Percentiles rank a stretch among this genome's conserved stretches.
phyloP scores from a whole-genome alignment of 192 early-diverging fungal species.

The Entomortierella beljakovae region DNA sequence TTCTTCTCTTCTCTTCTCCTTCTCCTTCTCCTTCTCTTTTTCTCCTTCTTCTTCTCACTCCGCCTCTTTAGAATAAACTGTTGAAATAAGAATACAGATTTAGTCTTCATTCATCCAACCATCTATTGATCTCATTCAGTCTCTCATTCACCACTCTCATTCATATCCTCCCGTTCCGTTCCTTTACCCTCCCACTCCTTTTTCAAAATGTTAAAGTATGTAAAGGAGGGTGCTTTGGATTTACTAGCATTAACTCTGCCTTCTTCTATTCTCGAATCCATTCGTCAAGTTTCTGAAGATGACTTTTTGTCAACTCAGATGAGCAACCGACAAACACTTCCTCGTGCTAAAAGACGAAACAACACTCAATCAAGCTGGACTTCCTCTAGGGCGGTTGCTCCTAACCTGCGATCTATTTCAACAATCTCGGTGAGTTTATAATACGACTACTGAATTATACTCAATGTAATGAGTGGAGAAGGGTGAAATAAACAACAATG shows the following conservation, averaged over 20 bases:
- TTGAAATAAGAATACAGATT: too few species aligned
- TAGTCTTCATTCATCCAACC: too few species aligned
- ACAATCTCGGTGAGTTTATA: neutral
- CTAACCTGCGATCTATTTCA: neutral
- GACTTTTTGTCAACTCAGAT: slow-evolving; percentile 27
- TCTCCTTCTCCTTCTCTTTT: neutral
- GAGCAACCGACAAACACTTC: slow-evolving; percentile 21
- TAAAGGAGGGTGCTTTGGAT: slow-evolving; percentile 47
- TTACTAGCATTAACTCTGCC: slow-evolving; percentile 35
- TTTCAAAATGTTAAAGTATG: slow-evolving; percentile 36
- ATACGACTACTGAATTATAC: neutral
- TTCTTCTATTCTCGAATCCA: slow-evolving; percentile 40
- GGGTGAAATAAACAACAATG: neutral
- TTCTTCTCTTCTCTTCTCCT: neutral
- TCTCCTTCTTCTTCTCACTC: neutral
- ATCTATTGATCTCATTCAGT: too few species aligned
- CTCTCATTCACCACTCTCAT: too few species aligned
- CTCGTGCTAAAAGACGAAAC: slow-evolving; percentile 11
- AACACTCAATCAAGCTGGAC: neutral
- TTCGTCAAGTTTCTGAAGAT: slow-evolving; percentile 49
- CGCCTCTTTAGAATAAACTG: too few species aligned
- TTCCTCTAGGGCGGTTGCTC: slow-evolving; percentile 14
- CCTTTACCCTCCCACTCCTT: too few species aligned
- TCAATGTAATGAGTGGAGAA: too few species aligned
- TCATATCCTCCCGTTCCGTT: neutral